A percentile compares a stretch with the other conserved stretches of the same genome.
Conservation (phyloP, 1,284 basidiomycete genomes). For the Fomitopsis pinicola region DNA sequence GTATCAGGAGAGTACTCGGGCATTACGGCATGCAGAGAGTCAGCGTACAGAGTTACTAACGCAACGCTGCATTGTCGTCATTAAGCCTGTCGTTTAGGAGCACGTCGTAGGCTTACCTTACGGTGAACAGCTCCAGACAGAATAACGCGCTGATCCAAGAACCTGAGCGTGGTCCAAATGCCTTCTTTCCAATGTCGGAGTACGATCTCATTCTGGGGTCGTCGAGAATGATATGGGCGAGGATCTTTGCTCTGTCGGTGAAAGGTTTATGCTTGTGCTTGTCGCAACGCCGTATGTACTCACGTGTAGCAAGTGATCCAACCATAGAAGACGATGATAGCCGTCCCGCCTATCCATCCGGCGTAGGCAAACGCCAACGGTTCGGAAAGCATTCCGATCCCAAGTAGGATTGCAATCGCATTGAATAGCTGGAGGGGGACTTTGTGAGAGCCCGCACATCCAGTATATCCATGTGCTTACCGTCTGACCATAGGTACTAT, state of each 20-base stretch:
- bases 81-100: neutral
- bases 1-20: slow-evolving; percentile 63
- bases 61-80: slow-evolving; percentile 54
- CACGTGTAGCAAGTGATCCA: slow-evolving; percentile 85
- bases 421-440: slow-evolving; percentile 71
- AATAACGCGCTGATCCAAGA: slow-evolving; percentile 72
- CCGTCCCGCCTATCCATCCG: slow-evolving; percentile 78
- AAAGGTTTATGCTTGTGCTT: neutral
- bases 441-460: neutral
- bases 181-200: slow-evolving; percentile 84
- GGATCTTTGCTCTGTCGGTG: slow-evolving; percentile 69
- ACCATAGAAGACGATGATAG: slow-evolving; percentile 76
- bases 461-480: slow-evolving; percentile 37
- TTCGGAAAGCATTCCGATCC: slow-evolving; percentile 88
- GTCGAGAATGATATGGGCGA: slow-evolving; percentile 69
- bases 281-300: slow-evolving; percentile 24
- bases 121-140: slow-evolving; percentile 81
- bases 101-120: slow-evolving; percentile 44
- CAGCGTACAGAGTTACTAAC: slow-evolving; percentile 82
- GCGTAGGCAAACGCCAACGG: slow-evolving; percentile 86
- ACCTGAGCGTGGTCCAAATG: slow-evolving; percentile 74
- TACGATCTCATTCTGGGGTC: slow-evolving; percentile 78
- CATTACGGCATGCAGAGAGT: slow-evolving; percentile 74
- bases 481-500: slow-evolving; percentile 82
- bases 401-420: slow-evolving; percentile 80